Conservation (phyloP, 208 protist species). For the Histomonas meleagridis region DNA sequence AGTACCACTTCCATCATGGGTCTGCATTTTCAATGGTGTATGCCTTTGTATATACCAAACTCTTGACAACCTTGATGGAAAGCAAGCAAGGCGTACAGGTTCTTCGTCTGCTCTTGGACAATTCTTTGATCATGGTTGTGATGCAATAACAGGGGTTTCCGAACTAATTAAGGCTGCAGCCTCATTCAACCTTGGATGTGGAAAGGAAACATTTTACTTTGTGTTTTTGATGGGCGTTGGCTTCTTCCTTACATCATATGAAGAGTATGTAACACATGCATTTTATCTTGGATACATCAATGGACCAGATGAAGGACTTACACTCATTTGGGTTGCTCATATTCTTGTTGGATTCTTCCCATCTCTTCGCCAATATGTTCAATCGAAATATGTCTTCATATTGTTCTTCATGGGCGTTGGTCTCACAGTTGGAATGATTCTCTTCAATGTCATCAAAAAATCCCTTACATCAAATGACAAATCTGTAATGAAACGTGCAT, state of each 20-base stretch:
- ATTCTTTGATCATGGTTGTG: conserved; percentile 47
- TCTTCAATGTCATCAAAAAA: not conserved
- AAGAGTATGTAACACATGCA: not conserved
- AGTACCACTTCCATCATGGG: conserved; percentile 37
- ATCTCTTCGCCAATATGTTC: not conserved
- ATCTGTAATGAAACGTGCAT: not conserved
- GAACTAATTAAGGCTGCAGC: not conserved
- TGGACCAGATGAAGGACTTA: not conserved
- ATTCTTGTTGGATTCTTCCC: not conserved
- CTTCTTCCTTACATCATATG: not conserved
- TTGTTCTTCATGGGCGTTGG: not conserved
- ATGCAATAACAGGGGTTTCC: not conserved
- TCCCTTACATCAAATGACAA: not conserved
- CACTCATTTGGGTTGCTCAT: not conserved
- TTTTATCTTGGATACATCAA: not conserved
- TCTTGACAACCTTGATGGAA: conserved; percentile 45
- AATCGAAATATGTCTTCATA: not conserved
- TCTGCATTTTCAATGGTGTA: not conserved
- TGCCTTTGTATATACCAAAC: conserved; percentile 42
- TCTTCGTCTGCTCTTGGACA: conserved; percentile 42
- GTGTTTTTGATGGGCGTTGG: not conserved
- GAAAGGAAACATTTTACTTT: not conserved
- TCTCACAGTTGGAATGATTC: not conserved
- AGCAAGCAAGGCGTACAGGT: conserved; percentile 43
- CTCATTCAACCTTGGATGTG: not conserved